phyloP scores from a whole-genome alignment of 139 green algal species.

The Auxenochlorella pyrenoidosa region DNA sequence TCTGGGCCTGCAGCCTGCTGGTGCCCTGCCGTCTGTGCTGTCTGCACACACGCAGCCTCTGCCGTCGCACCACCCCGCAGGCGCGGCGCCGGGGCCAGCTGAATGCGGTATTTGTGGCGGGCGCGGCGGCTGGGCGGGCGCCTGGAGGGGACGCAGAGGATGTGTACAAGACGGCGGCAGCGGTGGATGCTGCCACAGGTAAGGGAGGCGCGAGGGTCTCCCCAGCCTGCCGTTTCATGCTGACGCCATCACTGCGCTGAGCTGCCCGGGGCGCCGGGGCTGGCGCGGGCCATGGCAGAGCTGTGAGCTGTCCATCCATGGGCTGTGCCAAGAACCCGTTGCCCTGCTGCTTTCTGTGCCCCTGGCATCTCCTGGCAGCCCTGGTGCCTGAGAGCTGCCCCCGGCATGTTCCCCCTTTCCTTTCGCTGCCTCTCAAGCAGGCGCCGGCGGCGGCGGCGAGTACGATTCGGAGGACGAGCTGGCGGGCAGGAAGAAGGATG shows the following conservation, averaged over 20 bases:
- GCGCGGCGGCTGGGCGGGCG: conserved; percentile 37
- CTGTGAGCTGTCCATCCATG: too few relatives aligned
- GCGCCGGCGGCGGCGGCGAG: neutral
- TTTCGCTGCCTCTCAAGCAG: neutral
- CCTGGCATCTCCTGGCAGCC: too few relatives aligned
- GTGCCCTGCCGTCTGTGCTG: neutral
- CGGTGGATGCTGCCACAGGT: conserved; percentile 31
- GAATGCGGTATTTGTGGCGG: conserved; percentile 43
- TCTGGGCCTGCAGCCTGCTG: too few relatives aligned
- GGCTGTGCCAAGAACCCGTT: too few relatives aligned
- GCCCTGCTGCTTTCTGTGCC: too few relatives aligned
- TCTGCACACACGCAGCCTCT: neutral
- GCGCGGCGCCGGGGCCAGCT: conserved; percentile 22
- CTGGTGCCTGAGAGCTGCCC: too few relatives aligned
- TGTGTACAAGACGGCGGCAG: conserved; percentile 76
- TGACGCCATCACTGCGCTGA: too few relatives aligned
- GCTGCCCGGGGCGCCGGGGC: too few relatives aligned
- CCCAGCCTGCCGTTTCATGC: too few relatives aligned
- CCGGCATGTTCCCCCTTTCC: too few relatives aligned
- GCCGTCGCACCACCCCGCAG: neutral
- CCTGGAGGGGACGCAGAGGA: conserved; percentile 80
- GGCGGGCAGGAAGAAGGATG: conserved; percentile 30
- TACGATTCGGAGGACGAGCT: conserved; percentile 50
- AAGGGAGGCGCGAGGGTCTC: neutral
- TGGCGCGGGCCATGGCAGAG: too few relatives aligned